Base-by-base conservation (phyloP, 768 basidiomycete species). In the Lentinula guzmanii region DNA sequence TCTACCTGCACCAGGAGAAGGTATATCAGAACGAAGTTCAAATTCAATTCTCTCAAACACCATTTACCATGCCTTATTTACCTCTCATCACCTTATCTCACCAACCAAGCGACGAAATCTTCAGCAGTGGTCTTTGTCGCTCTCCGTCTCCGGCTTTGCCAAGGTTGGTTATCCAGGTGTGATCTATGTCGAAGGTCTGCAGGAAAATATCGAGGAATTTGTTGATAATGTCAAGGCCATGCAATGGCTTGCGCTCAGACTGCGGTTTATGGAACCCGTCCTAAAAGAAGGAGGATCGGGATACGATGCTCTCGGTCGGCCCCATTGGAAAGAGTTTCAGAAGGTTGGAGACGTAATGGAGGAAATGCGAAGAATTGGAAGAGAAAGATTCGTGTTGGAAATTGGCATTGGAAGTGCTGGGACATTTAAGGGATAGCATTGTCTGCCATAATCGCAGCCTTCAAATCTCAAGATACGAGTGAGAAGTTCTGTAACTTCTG, bases 81-180 rank as follows among this genome's bases (percentile, higher is more conserved):
- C 85, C 1, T 91, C 90, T 0, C 89, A 92, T 71, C 87, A 89
- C 69, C 81, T 89, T 59, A 72, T 84, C 43, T 86, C 90, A 56
- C 77, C 84, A 24, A 76, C 80, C 66, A 88, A 89, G 72, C 78
- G 88, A 58, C 78, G 83, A 39, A 76, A 81, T 62, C 73, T 86
- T 34, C 78, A 82, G 62, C 72, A 76, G 39, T 86, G 86, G 81
- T 79, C 85, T 1, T 75, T 78, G 13, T 76, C 81, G 6, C 79
- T 89, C 43, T 71, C 71, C 3, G 65, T 91, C 11, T 64, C 73
- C 1, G 89, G 90, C 0, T 91, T 90, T 68, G 84, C 87, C 1
- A 91, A 91, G 71, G 78, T 87, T 8, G 89, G 89, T 0, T 82
- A 90, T 70, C 90, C 90, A 11, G 89, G 89, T 4, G 76, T 90